phyloP scores from a whole-genome alignment of 495 filamentous ascomycete species.

The Lasiosphaeria miniovina region DNA sequence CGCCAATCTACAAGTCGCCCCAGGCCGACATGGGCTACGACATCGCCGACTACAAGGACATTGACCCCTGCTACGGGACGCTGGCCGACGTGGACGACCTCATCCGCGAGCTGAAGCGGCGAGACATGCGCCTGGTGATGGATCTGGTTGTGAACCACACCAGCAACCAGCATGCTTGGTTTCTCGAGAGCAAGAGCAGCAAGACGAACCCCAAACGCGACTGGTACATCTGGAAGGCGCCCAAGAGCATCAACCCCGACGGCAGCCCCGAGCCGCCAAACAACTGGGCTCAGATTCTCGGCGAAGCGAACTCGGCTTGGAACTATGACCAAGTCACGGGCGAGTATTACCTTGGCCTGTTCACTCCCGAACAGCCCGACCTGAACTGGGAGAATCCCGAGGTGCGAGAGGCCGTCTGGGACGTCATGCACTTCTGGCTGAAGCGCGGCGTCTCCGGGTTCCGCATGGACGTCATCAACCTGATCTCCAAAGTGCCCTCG shows the following conservation, averaged over 20 bases:
- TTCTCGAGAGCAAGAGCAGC: conserved; percentile 61
- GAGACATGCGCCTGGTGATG: conserved; percentile 67
- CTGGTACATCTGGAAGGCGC: conserved; percentile 72
- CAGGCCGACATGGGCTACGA: conserved; percentile 66
- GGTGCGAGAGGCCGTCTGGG: conserved; percentile 61
- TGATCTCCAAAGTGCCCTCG: conserved; percentile 60
- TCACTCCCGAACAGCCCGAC: conserved; percentile 63
- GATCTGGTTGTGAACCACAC: conserved; percentile 79
- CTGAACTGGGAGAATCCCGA: conserved; percentile 71
- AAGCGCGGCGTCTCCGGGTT: conserved; percentile 66
- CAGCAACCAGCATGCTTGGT: conserved; percentile 76
- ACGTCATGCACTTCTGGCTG: conserved; percentile 68
- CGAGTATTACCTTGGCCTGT: conserved; percentile 72
- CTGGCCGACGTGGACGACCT: conserved; percentile 64
- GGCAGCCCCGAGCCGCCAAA: conserved; percentile 65
- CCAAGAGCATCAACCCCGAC: conserved; percentile 49
- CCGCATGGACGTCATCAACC: conserved; percentile 66
- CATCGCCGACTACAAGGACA: conserved; percentile 64
- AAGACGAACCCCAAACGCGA: conserved; percentile 61
- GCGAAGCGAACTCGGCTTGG: conserved; percentile 55
- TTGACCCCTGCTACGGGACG: conserved; percentile 61
- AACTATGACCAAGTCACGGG: conserved; percentile 59
- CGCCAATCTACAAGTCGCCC: conserved; percentile 64
- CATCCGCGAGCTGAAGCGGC: conserved; percentile 54
- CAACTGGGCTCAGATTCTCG: conserved; percentile 61